Conservation (phyloP, 306 rosid genomes). For the Begonia loranthoides region DNA sequence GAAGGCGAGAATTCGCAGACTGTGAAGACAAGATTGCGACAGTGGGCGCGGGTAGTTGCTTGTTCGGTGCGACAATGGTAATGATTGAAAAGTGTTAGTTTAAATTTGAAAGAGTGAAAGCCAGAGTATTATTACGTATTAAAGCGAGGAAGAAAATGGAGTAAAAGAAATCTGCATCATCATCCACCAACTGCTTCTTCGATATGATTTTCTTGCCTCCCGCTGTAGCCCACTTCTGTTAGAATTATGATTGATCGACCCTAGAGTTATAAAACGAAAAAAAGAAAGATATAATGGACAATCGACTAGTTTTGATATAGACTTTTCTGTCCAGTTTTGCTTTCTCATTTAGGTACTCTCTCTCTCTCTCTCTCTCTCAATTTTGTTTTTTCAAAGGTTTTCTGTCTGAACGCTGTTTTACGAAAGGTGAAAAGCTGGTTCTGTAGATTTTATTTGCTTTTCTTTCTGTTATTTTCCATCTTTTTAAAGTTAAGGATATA, state of each 20-base stretch:
- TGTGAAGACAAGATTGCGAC: conserved; percentile 59
- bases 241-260: background rate
- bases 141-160: background rate
- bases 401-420: background rate
- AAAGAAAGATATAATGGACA: background rate
- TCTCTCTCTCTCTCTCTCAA: background rate
- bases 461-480: no score
- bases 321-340: background rate
- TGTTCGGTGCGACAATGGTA: conserved; percentile 33
- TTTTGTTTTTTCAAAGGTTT: background rate
- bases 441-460: background rate
- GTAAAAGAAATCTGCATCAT: background rate
- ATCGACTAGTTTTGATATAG: background rate
- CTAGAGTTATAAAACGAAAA: background rate
- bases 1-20: conserved; percentile 32
- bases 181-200: background rate
- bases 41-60: conserved; percentile 74
- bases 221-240: background rate
- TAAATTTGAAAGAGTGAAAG: background rate
- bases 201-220: conserved; percentile 3
- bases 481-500: no score
- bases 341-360: background rate
- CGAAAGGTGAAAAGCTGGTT: background rate
- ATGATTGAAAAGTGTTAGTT: conserved; percentile 2
- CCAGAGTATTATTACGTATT: no score